These are phyloP conservation scores for Capsicum pubescens DNA, from an alignment of 257 asterid genomes.

Conservation along the genomic window DNA sequence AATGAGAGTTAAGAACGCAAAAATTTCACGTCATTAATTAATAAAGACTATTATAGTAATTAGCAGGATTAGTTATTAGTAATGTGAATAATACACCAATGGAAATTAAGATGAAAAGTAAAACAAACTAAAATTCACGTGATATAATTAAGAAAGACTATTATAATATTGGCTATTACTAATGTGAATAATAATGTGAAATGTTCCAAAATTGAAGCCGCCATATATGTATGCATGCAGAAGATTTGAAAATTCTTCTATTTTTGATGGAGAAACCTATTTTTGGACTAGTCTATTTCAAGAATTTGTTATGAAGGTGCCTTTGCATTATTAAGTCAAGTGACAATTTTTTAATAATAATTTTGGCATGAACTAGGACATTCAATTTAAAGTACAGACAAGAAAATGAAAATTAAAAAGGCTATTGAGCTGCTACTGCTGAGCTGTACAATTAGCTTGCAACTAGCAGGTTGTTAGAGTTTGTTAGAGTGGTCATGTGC, in stretches of 20 bases:
- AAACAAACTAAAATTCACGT: neutral
- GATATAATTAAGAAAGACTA: neutral
- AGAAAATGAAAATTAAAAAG: no score
- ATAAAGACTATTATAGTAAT: no score
- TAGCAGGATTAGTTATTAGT: no score
- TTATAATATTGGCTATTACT: neutral
- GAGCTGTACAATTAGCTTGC: no score
- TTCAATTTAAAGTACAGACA: neutral
- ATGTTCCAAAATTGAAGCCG: slow-evolving; percentile 8
- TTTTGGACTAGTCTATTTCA: neutral
- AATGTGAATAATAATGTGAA: neutral
- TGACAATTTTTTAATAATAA: neutral
- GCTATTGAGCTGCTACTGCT: no score
- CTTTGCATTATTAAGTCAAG: neutral
- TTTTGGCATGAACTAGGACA: neutral
- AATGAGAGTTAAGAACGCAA: no score
- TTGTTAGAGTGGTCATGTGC: no score
- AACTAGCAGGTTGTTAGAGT: no score
- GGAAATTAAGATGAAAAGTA: neutral
- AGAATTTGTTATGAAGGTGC: neutral
- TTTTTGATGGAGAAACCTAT: neutral
- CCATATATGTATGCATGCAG: neutral
- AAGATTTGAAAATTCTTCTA: neutral
- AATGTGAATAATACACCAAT: neutral
- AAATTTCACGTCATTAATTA: no score